Percentiles rank a stretch among this genome's conserved stretches.
phyloP scores from a whole-genome alignment of 148 eudicot genomes.

The Polygonum maritimum region DNA sequence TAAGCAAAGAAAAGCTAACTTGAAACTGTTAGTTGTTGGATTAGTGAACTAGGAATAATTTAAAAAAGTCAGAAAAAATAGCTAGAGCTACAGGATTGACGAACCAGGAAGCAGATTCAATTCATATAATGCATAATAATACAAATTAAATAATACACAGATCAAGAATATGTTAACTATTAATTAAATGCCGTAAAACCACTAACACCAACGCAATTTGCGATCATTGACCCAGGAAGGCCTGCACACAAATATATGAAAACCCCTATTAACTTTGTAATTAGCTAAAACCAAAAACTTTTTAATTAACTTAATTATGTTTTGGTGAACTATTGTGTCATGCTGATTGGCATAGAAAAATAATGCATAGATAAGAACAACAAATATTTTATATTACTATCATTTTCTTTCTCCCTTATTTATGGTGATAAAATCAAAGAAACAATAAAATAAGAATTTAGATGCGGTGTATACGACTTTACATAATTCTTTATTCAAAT shows the following conservation, averaged over 20 bases:
- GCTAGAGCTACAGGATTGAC: not conserved
- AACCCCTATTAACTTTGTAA: not conserved
- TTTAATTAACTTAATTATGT: not conserved
- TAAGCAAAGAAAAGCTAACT: too few species aligned
- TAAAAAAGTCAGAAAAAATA: not conserved
- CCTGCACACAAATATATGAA: constrained; percentile 3
- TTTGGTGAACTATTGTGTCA: not conserved
- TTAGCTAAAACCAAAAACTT: not conserved
- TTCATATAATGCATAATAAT: not conserved
- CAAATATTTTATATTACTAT: not conserved
- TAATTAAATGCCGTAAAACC: constrained; percentile 5
- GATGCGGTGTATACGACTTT: constrained; percentile 10
- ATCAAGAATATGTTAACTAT: not conserved
- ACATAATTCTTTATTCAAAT: not conserved
- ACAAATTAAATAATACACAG: not conserved
- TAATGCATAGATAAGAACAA: constrained; percentile 8
- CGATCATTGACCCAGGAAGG: constrained; percentile 3
- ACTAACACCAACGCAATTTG: constrained; percentile 2
- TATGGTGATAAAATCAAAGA: constrained; percentile 1
- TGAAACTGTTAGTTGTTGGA: not conserved
- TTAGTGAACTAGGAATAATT: not conserved
- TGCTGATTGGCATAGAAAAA: constrained; percentile 5
- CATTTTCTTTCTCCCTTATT: not conserved
- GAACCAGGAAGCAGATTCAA: not conserved
- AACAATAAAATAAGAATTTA: not conserved